Conservation (phyloP, 192 early-diverging fungal species). For the Phycomyces nitens region DNA sequence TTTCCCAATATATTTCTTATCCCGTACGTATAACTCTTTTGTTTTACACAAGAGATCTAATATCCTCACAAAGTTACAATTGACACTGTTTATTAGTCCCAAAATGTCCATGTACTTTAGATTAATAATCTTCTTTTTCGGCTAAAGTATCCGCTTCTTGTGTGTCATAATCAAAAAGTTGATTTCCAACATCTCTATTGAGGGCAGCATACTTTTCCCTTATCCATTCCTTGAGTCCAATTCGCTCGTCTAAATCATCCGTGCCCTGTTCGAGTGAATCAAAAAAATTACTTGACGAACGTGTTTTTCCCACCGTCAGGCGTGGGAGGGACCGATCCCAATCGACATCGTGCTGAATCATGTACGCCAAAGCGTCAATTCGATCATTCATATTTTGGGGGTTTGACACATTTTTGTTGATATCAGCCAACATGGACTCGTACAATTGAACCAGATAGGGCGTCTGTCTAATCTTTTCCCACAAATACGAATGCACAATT, state of each 20-base stretch:
- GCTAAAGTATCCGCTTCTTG: too few relatives aligned
- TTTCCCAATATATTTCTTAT: too few relatives aligned
- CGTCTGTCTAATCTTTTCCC: slow-evolving; percentile 25
- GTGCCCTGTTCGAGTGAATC: background rate
- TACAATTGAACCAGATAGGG: slow-evolving; percentile 32
- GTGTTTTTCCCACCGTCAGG: slow-evolving; percentile 1
- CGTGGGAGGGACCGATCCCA: slow-evolving; percentile 37
- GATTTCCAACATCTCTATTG: too few relatives aligned
- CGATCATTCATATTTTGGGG: slow-evolving; percentile 34
- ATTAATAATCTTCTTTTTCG: too few relatives aligned
- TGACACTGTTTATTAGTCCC: too few relatives aligned
- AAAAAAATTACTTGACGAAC: background rate
- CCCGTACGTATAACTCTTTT: too few relatives aligned
- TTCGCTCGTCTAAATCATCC: background rate
- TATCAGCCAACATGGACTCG: slow-evolving; percentile 26
- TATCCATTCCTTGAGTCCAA: slow-evolving; percentile 17
- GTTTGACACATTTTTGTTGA: slow-evolving; percentile 32
- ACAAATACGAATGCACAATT: slow-evolving; percentile 35
- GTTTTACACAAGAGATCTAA: too few relatives aligned
- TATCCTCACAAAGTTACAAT: too few relatives aligned
- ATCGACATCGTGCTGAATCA: slow-evolving; percentile 35
- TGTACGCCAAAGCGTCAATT: slow-evolving; percentile 33
- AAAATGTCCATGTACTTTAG: too few relatives aligned
- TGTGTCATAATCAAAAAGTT: too few relatives aligned
- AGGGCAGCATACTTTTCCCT: background rate